Percentiles rank a stretch among this genome's conserved stretches.
Conservation (phyloP, 257 asterid species). For the Voacanga thouarsii region DNA sequence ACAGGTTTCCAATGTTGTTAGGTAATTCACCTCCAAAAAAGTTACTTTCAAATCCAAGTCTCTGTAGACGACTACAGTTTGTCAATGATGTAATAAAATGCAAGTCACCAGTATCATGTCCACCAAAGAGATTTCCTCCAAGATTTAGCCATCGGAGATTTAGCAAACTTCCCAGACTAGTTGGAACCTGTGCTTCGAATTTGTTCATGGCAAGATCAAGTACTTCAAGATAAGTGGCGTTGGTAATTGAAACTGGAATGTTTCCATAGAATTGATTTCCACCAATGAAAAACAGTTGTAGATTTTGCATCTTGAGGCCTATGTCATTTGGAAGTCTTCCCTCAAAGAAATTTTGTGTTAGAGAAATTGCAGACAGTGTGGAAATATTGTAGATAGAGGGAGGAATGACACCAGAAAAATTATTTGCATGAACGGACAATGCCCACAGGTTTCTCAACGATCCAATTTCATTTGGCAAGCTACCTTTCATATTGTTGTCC, state of each 20-base stretch:
- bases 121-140: conserved; percentile 12
- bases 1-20: conserved; percentile 25
- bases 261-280: conserved; percentile 11
- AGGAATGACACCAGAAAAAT: conserved; percentile 25
- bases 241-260: conserved; percentile 29
- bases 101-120: conserved; percentile 18
- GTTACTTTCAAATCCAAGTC: conserved; percentile 13
- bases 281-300: not conserved
- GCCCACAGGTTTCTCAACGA: conserved; percentile 16
- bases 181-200: conserved; percentile 28
- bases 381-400: conserved; percentile 29
- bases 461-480: conserved; percentile 32
- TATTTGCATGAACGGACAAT: not conserved
- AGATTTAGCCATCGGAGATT: conserved; percentile 21
- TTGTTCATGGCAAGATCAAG: conserved; percentile 15
- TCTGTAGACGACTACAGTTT: conserved; percentile 23
- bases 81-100: conserved; percentile 22
- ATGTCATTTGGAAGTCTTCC: conserved; percentile 29
- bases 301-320: conserved; percentile 16
- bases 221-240: conserved; percentile 16
- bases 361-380: conserved; percentile 2
- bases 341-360: conserved; percentile 13
- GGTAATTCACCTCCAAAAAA: conserved; percentile 34
- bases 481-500: conserved; percentile 26
- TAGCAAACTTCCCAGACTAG: conserved; percentile 26